Percentiles rank a stretch among this genome's conserved stretches.
Evolutionary conservation across 352 stramenopile species (phyloP).

Genomic region (Pythium dissotocum): DNA sequence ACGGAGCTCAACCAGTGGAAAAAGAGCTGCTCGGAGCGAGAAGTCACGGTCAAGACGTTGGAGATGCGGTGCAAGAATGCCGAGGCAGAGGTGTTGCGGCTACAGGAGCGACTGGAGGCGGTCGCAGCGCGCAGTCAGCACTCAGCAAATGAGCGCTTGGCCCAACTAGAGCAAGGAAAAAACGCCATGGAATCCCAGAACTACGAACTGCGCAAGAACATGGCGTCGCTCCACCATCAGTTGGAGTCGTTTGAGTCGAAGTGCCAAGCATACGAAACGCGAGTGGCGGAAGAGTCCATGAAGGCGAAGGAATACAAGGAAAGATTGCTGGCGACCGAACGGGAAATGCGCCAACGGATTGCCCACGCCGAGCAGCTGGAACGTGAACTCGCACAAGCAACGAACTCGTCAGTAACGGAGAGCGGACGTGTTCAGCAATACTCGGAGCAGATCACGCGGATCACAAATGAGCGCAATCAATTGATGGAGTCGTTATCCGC

Average conservation of each 20-base stretch:
- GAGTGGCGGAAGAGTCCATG: slow-evolving; percentile 33
- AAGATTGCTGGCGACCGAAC: slow-evolving; percentile 28
- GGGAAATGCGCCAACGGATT: slow-evolving; percentile 31
- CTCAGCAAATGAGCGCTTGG: slow-evolving; percentile 56
- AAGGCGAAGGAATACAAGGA: slow-evolving; percentile 40
- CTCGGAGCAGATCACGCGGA: slow-evolving; percentile 38
- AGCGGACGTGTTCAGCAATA: slow-evolving; percentile 38
- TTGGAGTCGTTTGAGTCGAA: slow-evolving; percentile 50
- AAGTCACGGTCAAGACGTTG: slow-evolving; percentile 41
- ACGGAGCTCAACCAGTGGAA: slow-evolving; percentile 43
- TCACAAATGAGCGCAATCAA: slow-evolving; percentile 48
- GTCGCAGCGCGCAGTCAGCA: slow-evolving; percentile 43
- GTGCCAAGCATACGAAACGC: slow-evolving; percentile 42
- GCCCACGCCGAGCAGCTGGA: slow-evolving; percentile 46
- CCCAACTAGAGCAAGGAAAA: slow-evolving; percentile 52
- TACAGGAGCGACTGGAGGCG: slow-evolving; percentile 47
- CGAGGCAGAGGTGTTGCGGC: slow-evolving; percentile 40
- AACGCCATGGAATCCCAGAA: slow-evolving; percentile 58
- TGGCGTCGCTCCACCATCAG: slow-evolving; percentile 50
- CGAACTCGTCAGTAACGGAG: slow-evolving; percentile 38
- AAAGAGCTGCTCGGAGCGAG: slow-evolving; percentile 40
- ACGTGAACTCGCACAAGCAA: slow-evolving; percentile 39
- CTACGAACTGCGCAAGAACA: slow-evolving; percentile 42
- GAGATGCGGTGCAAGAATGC: slow-evolving; percentile 45
- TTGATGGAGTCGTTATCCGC: slow-evolving; percentile 44